Evolutionary conservation across 2,329 filamentous ascomycete genomes (phyloP), one percentile per base, ranked within the genome.

Genomic region (Ceratocystis alfenasii): DNA sequence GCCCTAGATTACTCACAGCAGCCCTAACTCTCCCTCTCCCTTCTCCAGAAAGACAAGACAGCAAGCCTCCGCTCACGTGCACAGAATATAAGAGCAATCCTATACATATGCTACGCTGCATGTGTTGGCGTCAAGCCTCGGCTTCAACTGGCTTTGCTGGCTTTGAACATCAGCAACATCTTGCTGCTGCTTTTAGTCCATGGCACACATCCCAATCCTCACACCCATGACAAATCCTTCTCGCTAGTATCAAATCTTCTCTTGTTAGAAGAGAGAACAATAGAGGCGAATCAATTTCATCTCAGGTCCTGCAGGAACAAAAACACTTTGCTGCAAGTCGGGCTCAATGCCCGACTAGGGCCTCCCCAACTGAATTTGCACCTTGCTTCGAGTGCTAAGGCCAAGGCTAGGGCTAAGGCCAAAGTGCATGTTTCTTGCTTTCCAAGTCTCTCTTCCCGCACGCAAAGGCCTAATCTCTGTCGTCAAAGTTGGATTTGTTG

Each of bases 241-340:
- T 59, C 36, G 55, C 33, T 30, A 20, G 25, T 59, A 36, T n/a
- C 28, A 36, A 17, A n/a, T 59, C 33, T 30, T 36, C 33, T 59
- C 28, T n/a, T 59, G 30, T 30, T 5, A 6, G 28, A 12, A 36
- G 55, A 15, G 55, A 36, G 48, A 53, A n/a, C 48, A 53, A 33
- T 30, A 36, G n/a, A 59, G 55, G 33, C 28, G 12, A 25, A 33
- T 33, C 55, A 59, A 36, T 30, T 33, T n/a, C 25, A 59, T 30
- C 22, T 4, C n/a, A 59, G 33, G 55, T 59, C 55, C 55, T 59
- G 55, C 55, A 59, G 55, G 55, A 59, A 59, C 55, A 59, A 20
- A 36, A 36, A 8, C 28, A 30, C 22, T 20, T 36, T 59, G 25
- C 55, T 59, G 55, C 55, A 59, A 33, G 25, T 30, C 20, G 46